Evolutionary conservation across 169 alveolate species (phyloP), one percentile per base, ranked within the genome.

Genomic region (Plasmodium chabaudi): DNA sequence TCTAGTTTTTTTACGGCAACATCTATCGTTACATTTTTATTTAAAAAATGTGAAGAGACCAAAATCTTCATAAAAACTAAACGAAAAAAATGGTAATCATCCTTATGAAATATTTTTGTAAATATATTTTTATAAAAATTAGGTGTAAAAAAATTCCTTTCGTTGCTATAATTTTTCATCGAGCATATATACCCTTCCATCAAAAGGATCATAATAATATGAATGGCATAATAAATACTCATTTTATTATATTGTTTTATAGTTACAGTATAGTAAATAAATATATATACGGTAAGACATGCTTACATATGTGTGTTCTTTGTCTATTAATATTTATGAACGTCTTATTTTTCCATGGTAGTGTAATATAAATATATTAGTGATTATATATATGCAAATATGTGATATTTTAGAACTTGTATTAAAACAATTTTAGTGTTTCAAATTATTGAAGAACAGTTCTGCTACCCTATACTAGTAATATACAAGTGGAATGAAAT

Each of bases 71-170:
- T 13, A 82, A 82, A 82, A 19, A 82, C 65, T 42, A 82, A 68
- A 57, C 90, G 90, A n/a, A 82, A 82, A 68, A 82, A 82, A 47
- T 82, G 86, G 68, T 68, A 82, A 39, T 82, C 90, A 10, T 68
- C 69, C 21, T 65, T 47, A 27, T 44, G 13, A 53, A 82, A 82
- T 60, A 19, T 27, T 46, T 21, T 55, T 49, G 86, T 34, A 27
- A 82, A 61, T 59, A 39, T 56, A 44, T 65, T 68, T 57, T 67
- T 82, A 51, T 82, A 82, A 56, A 82, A 68, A 12, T 69, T 82
- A 15, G 47, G 39, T 65, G 42, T 60, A 27, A 82, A 82, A 49
- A 68, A 82, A 71, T 69, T 65, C 0, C 56, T 46, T 39, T 82
- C 79, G 25, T 21, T 77, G n/a, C 10, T 63, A 23, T 64, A 23